Percentiles rank a stretch among this genome's conserved stretches.
These are phyloP conservation scores for Aechmea fasciata DNA, from an alignment of 176 grass and related monocot species.

Conservation along the genomic window DNA sequence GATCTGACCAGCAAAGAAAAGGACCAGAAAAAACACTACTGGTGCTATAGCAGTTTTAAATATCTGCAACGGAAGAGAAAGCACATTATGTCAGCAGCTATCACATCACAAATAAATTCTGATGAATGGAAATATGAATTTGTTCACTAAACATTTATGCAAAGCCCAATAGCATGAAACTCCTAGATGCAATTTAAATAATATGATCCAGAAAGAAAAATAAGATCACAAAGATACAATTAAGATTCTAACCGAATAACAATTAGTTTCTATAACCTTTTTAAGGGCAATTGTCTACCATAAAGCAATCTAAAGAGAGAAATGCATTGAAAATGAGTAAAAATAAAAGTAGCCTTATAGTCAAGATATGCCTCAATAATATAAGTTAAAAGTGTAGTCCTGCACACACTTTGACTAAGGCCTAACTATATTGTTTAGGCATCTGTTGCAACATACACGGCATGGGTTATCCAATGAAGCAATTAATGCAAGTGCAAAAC, in stretches of 20 bases:
- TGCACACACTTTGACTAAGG: not conserved
- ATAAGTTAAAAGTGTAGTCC: not conserved
- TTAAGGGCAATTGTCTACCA: too few relatives aligned
- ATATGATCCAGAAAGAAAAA: too few relatives aligned
- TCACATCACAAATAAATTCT: too few relatives aligned
- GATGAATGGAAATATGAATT: too few relatives aligned
- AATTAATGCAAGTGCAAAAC: not conserved
- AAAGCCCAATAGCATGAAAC: too few relatives aligned
- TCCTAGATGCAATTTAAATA: not conserved
- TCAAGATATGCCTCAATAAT: not conserved
- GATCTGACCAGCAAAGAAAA: slow-evolving; percentile 87
- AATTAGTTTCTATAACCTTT: not conserved
- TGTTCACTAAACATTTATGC: too few relatives aligned
- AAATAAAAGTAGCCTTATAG: not conserved
- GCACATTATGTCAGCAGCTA: too few relatives aligned
- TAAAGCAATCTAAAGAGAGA: not conserved
- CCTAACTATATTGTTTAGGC: not conserved
- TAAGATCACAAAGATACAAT: not conserved
- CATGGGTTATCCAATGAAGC: not conserved
- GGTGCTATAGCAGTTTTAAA: slow-evolving; percentile 72
- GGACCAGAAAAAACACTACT: slow-evolving; percentile 69
- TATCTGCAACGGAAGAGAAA: slow-evolving; percentile 46
- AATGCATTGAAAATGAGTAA: not conserved
- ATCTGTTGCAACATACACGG: not conserved
- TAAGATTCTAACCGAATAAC: not conserved